A percentile compares a stretch with the other conserved stretches of the same genome.
phyloP scores from a whole-genome alignment of 352 stramenopile genomes.

The Pythium dissimile region DNA sequence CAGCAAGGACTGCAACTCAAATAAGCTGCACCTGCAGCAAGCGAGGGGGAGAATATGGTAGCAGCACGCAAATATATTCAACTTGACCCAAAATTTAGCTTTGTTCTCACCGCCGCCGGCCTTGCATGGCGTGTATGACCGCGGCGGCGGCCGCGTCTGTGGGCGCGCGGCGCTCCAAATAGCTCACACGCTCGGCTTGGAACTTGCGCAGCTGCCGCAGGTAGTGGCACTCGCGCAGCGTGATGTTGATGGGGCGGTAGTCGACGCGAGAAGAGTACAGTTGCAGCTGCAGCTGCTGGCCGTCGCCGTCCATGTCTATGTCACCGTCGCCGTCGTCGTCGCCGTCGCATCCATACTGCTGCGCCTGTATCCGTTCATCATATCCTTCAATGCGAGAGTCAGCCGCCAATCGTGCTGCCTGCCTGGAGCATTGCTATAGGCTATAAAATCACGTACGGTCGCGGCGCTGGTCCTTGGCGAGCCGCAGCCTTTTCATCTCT shows the following conservation, averaged over 20 bases:
- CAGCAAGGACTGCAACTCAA: background rate
- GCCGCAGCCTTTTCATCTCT: slow-evolving; percentile 70
- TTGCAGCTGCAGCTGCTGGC: background rate
- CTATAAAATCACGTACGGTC: slow-evolving; percentile 29
- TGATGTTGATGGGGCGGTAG: slow-evolving; percentile 54
- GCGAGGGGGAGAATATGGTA: too few species aligned
- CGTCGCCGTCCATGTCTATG: slow-evolving; percentile 7
- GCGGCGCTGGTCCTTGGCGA: slow-evolving; percentile 65
- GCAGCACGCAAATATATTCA: too few species aligned
- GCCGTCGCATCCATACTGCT: background rate
- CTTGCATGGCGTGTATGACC: slow-evolving; percentile 24
- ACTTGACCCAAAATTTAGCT: too few species aligned
- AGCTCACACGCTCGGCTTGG: slow-evolving; percentile 55
- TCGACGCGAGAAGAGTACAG: slow-evolving; percentile 3
- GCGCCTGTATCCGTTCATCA: background rate
- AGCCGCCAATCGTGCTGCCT: background rate
- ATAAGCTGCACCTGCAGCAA: background rate
- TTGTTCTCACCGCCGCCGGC: slow-evolving; percentile 24
- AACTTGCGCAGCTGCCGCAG: slow-evolving; percentile 72
- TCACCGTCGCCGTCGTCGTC: slow-evolving; percentile 1
- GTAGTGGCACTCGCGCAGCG: slow-evolving; percentile 73
- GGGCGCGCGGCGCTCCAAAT: slow-evolving; percentile 34
- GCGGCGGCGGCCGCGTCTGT: slow-evolving; percentile 13
- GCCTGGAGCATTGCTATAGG: background rate
- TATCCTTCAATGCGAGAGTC: background rate